Evolutionary conservation across 305 asterid genomes (phyloP), one percentile per base, ranked within the genome.

Genomic region (Petunia hybrid): DNA sequence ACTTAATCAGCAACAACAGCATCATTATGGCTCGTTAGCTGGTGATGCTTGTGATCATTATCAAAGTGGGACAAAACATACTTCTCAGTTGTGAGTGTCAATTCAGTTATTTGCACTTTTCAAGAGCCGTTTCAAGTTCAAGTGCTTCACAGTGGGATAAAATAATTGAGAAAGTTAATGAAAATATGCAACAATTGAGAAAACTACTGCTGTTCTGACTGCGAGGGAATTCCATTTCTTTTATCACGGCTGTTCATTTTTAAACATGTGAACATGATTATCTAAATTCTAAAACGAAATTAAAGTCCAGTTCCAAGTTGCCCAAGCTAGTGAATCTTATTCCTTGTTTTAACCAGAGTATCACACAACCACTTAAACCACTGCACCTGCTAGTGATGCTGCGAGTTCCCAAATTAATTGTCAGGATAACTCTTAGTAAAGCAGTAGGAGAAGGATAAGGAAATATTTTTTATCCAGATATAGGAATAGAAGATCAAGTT

Each of bases 1-100:
- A 87, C 92, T 93, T 80, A 94, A 94, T 84, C 99, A 94, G 89
- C 97, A 92, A 81, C 98, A 94, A n/a, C 99, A 96, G 83, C 89
- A 94, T 86, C 99, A 92, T 61, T 91, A 89, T 82, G 95, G 92
- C 67, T 89, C 99, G 74, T 87, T 93, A 82, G 80, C 97, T 57
- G 97, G 91, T 78, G 97, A 92, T 78, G 88, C 91, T 56, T 80
- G 85, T 84, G 98, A 90, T 81, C 93, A 87, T 62, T 86, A 84
- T 89, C 93, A 85, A 85, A 92, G 88, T 80, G 88, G 87, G 69
- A 82, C 92, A 51, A 89, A 88, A 82, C 90, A 87, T 73, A 89
- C 55, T 89, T 81, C 89, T 48, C 97, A 90, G 67, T 85, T 85
- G 98, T 92, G 85, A 93, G 98, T 89, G 76, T 81, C 48, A 35